Percentiles rank a stretch among this genome's conserved stretches.
Conservation (phyloP, 129 eudicot genomes). For the Mikania micrantha region DNA sequence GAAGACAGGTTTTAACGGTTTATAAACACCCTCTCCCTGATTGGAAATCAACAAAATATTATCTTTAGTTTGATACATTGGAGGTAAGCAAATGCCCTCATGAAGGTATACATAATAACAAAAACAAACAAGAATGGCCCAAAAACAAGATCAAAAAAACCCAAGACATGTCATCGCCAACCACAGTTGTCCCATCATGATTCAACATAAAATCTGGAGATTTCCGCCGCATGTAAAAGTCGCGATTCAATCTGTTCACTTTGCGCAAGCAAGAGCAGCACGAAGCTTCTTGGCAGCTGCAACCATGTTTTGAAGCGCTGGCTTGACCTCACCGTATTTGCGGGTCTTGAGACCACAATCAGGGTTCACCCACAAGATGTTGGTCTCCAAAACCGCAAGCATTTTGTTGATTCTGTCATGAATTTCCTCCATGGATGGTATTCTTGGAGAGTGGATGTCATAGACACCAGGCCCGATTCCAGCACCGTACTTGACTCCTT, state of each 20-base stretch:
- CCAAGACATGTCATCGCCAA: not conserved
- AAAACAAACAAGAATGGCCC: not conserved
- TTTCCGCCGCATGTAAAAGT: not conserved
- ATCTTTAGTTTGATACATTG: not conserved
- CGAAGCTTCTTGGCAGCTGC: constrained; percentile 92
- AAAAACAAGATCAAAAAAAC: not conserved
- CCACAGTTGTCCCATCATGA: constrained; percentile 9
- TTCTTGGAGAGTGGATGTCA: constrained; percentile 96
- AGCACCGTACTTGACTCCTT: constrained; percentile 90
- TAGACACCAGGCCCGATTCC: constrained; percentile 97
- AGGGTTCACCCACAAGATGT: constrained; percentile 95
- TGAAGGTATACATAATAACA: not conserved
- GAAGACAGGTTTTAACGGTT: too few relatives aligned
- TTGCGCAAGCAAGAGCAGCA: constrained; percentile 53
- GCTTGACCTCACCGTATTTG: constrained; percentile 81
- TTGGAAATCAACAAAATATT: not conserved
- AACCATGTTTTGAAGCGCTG: constrained; percentile 85
- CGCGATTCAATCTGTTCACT: constrained; percentile 22
- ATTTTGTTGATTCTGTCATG: constrained; percentile 83
- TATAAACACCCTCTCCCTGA: too few relatives aligned
- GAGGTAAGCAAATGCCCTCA: not conserved
- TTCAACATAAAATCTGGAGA: not conserved
- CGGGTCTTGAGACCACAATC: constrained; percentile 99
- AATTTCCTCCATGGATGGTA: constrained; percentile 84
- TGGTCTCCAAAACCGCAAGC: constrained; percentile 87